Evolutionary conservation across 805 yeast species (phyloP), one percentile per base, ranked within the genome.

Genomic region (Candida ulmi): DNA sequence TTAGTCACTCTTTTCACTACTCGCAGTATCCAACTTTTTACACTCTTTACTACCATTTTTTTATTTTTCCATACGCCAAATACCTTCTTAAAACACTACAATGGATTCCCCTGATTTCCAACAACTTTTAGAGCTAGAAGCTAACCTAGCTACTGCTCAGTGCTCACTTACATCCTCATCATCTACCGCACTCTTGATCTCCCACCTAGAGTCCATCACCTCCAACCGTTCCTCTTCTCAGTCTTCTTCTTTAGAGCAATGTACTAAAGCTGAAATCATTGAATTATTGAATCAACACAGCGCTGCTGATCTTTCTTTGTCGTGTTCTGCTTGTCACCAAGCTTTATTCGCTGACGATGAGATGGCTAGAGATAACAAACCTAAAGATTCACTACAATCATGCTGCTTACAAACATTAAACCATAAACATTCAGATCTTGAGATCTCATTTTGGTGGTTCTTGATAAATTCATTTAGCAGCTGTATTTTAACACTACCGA

Each of bases 401-500:
- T 58, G 62, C 30, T 58, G 62, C 36, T 29, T 35, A 11, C 38
- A 44, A 24, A 44, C 46, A 25, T 38, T 49, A 11, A 24, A 43
- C 2, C 36, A 33, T 2, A 26, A 42, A 7, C 32, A 45, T 15
- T 42, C 50, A 8, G 45, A 47, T 11, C 46, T 66, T 16, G 76
- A 72, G 37, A 47, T 55, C 17, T 58, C 64, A 4, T 73, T 58
- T 47, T 72, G 76, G 76, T 48, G 63, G 41, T 58, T 68, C 33
- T 69, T 72, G 40, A 52, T 73, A 29, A 63, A 61, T 36, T 62
- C 65, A 45, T 74, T 72, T 1, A 60, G 68, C 26, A 63, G 64
- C 35, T 71, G 77, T 21, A 58, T 69, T 30, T 58, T 67, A 31
- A 62, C 73, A 1, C 57, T 73, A 26, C 78, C 79, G 12, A 62